Evolutionary conservation across 2,329 filamentous ascomycete genomes (phyloP).

Genomic region (Talaromyces amestolkiae): DNA sequence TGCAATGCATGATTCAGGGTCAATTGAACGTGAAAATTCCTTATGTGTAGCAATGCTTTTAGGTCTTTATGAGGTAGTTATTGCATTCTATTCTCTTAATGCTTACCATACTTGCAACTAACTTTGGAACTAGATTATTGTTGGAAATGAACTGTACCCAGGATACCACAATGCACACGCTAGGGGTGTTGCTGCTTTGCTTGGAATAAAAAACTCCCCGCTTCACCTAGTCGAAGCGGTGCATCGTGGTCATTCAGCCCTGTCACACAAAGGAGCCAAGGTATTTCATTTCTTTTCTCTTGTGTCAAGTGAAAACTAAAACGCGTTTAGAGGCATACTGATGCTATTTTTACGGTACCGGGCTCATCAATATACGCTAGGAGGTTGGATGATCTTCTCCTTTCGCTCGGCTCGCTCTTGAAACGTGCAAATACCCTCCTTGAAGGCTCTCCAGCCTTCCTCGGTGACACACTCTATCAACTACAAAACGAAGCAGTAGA

Average conservation of each 20-base stretch:
- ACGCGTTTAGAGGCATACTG: not conserved
- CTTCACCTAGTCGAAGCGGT: constrained; percentile 7
- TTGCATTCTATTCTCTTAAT: not conserved
- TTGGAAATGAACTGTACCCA: not conserved
- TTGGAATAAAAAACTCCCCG: not conserved
- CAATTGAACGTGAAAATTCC: not conserved
- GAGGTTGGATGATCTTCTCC: constrained; percentile 7
- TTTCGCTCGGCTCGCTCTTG: constrained; percentile 2
- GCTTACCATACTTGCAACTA: not conserved
- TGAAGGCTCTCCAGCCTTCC: not conserved
- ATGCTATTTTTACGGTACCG: not conserved
- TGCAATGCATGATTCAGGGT: not conserved
- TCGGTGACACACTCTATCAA: not conserved
- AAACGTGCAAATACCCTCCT: not conserved
- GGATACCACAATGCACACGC: constrained; percentile 10
- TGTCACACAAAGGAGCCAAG: not conserved
- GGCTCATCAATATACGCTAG: not conserved
- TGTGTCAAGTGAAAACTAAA: not conserved
- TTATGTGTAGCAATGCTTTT: constrained; percentile 11
- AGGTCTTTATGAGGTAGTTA: constrained; percentile 16
- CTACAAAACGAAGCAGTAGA: constrained; percentile 1
- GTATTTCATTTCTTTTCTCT: not conserved
- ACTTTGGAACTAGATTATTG: constrained; percentile 4
- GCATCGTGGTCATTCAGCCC: not conserved
- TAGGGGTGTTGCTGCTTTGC: constrained; percentile 3